Base-by-base conservation (phyloP, 2,329 filamentous ascomycete species). In the Aspergillus tamarii region DNA sequence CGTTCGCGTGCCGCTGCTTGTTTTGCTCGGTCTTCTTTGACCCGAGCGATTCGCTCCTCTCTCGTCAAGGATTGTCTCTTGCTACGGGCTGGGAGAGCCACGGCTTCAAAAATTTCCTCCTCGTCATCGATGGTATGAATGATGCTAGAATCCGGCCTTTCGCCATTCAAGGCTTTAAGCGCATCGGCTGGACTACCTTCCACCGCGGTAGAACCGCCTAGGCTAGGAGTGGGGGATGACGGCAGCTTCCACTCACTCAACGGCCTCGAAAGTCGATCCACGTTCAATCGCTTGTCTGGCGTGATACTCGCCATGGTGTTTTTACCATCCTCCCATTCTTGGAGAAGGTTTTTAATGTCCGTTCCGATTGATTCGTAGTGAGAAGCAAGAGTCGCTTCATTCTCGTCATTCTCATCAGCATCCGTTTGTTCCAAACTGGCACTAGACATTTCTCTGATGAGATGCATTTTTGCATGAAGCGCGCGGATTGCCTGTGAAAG, bases 291-390 rank as follows among this genome's bases (percentile, higher is more conserved):
- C 63, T 89, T 88, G 76, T 95, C 90, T 72, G 97, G 91, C 7
- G 39, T 41, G 69, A 91, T 94, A 60, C 88, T 87, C 54, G 92
- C 89, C 59, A 99, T 83, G 7, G 92, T 89, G n/a, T 89, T 87
- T 76, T 91, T 94, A 57, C 94, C 95, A 59, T 90, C 87, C 72
- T 96, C 92, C 94, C 94, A 97, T 67, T 93, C 91, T 66, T 91
- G 85, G 78, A 94, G 88, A 57, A 97, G 81, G 50, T 89, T 87
- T 75, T 90, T 90, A 52, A 99, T 84, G 73, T 99, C 95, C 30
- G 89, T 84, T 3, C 95, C 95, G 67, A 99, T 96, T 5, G 93
- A 94, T 62, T 99, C 95, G 77, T 98, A 99, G 73, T 98, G 95
- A 26, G 89, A 81, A 84, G 97, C 89, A 45, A 98, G 84, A 66